Base-by-base conservation (phyloP, 192 early-diverging fungal species). In the Gigaspora rosea region DNA sequence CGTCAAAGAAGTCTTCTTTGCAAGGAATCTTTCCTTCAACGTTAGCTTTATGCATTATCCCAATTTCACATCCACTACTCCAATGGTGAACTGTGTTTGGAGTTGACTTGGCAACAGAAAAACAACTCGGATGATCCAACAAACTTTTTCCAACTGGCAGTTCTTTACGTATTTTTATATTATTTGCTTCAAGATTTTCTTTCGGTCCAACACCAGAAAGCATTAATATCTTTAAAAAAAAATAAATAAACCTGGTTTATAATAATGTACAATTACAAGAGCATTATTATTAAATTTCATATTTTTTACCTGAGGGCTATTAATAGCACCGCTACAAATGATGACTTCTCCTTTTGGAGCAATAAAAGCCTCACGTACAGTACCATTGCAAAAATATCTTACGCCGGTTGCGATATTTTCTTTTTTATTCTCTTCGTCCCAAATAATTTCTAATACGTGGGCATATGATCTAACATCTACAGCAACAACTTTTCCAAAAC, bases 151-250 rank as follows among this genome's bases (percentile, higher is more conserved):
- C 62, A 12, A 63, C 62, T 35, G 62, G 62, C 15, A 63, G 32
- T 35, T 63, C 62, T 63, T 63, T 35, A 63, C 62, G 62, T 13
- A 63, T 33, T 41, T 63, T 63, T 15, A 63, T 63, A 63, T 63
- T 63, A 63, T 63, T 35, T 35, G 15, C 32, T 10, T 35, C 13
- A 6, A 63, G 13, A 63, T 63, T 63, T 5, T 63, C 32, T 63
- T 35, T 63, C 15, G 62, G 62, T 13, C 62, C 62, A 6, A 63
- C 33, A 33, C 62, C 62, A 35, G 62, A 63, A 6, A 63, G 62
- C 62, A 63, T 63, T 63, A 63, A 63, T 35, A 63, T 63, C 32
- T 63, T 63, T 41, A 35, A 35, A 1, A n/a, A n/a, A 27, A 63
- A 36, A 13, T 2, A 35, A 63, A 0, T 5, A 41, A 16, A 12